Evolutionary conservation across 352 stramenopile genomes (phyloP).

Genomic region (Pythium periplocum): DNA sequence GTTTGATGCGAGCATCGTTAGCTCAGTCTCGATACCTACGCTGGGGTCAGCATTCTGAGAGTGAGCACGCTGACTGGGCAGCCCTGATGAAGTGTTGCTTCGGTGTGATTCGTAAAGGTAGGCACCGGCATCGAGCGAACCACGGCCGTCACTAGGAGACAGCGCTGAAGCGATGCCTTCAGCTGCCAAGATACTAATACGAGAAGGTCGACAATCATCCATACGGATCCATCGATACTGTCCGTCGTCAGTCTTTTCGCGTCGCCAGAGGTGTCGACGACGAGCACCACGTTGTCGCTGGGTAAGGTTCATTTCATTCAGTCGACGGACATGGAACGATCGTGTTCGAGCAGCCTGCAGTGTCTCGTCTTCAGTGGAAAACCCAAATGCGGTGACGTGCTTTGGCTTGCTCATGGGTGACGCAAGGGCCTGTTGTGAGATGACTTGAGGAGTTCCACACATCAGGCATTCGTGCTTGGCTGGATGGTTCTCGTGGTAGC

Average conservation of each 20-base stretch:
- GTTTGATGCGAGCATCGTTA: constrained; percentile 46
- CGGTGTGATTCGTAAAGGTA: constrained; percentile 29
- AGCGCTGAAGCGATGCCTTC: constrained; percentile 18
- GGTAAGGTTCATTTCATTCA: constrained; percentile 81
- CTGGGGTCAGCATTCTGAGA: constrained; percentile 11
- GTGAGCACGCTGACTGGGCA: constrained; percentile 2
- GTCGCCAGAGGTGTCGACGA: constrained; percentile 74
- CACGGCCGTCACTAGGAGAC: constrained; percentile 1
- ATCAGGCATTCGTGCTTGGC: constrained; percentile 79
- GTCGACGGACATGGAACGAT: constrained; percentile 70
- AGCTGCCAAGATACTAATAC: constrained; percentile 51
- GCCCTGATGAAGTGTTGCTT: not conserved
- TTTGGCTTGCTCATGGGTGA: constrained; percentile 18
- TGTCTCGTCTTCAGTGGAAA: constrained; percentile 25
- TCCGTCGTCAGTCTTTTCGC: constrained; percentile 59
- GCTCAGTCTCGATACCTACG: constrained; percentile 61
- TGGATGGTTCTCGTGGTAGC: constrained; percentile 82
- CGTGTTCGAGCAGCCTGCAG: constrained; percentile 53
- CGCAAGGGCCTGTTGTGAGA: constrained; percentile 51
- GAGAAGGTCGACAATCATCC: constrained; percentile 59
- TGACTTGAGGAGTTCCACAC: constrained; percentile 77
- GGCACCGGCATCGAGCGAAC: constrained; percentile 22
- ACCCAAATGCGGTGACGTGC: constrained; percentile 23
- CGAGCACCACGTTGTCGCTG: constrained; percentile 67
- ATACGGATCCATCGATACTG: constrained; percentile 79